Percentiles rank a stretch among this genome's conserved stretches.
phyloP scores from a whole-genome alignment of 257 asterid species.

The Primulina huaijiensis region DNA sequence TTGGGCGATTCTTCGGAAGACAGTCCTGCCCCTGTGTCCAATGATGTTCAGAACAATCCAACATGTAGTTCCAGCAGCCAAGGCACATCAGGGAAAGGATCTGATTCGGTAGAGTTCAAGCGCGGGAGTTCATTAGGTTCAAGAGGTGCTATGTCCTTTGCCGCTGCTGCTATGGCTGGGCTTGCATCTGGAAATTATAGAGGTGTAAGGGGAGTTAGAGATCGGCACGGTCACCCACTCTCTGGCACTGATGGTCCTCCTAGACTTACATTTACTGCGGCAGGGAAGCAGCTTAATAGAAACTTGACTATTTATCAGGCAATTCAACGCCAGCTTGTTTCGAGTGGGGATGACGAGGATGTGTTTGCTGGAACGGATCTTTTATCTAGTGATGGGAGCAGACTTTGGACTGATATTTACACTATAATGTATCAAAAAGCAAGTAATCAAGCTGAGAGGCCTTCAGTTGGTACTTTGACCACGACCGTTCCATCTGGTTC shows the following conservation, averaged over 20 bases:
- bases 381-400: conserved; percentile 76
- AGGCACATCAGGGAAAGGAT: conserved; percentile 46
- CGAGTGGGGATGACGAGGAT: conserved; percentile 83
- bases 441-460: conserved; percentile 57
- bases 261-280: conserved; percentile 69
- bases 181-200: conserved; percentile 72
- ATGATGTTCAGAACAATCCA: conserved; percentile 57
- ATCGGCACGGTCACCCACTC: conserved; percentile 57
- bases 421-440: conserved; percentile 83
- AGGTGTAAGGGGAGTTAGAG: conserved; percentile 79
- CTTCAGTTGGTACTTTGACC: conserved; percentile 50
- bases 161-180: conserved; percentile 99
- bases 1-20: conserved; percentile 74
- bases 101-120: conserved; percentile 63
- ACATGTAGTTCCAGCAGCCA: conserved; percentile 76
- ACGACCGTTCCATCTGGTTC: conserved; percentile 60
- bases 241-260: conserved; percentile 59
- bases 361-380: conserved; percentile 68
- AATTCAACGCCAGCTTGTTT: conserved; percentile 79
- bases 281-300: conserved; percentile 80
- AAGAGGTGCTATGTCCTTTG: conserved; percentile 95
- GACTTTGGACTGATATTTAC: conserved; percentile 86
- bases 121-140: conserved; percentile 77
- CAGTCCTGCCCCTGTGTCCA: conserved; percentile 41
- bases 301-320: conserved; percentile 91